phyloP scores from a whole-genome alignment of 2,329 filamentous ascomycete species.

The Seiridium cupressi region DNA sequence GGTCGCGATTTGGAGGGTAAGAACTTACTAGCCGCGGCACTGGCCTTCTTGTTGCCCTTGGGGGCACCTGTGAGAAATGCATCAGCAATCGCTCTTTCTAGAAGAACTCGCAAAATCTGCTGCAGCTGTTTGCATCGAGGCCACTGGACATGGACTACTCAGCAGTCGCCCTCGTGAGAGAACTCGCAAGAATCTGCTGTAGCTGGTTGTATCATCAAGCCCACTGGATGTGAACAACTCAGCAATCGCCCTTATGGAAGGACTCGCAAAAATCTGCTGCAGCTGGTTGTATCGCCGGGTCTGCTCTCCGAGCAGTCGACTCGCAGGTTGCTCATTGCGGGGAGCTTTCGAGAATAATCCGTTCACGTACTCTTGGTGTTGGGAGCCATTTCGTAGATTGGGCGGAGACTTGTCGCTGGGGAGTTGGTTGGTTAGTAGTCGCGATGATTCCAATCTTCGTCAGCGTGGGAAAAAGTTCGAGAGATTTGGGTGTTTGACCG shows the following conservation, averaged over 20 bases:
- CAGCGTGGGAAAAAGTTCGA: not conserved
- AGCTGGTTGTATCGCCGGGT: not conserved
- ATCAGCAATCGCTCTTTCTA: constrained; percentile 68
- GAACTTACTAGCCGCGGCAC: constrained; percentile 63
- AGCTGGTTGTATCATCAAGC: constrained; percentile 56
- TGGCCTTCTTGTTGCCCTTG: constrained; percentile 81
- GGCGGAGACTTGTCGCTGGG: constrained; percentile 16
- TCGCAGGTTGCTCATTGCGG: constrained; percentile 8
- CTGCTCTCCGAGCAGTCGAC: constrained; percentile 2
- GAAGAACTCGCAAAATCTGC: constrained; percentile 75
- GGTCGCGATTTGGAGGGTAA: no score
- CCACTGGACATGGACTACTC: constrained; percentile 30
- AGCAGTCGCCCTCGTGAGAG: constrained; percentile 67
- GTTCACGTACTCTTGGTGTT: constrained; percentile 50
- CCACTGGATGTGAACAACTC: constrained; percentile 8
- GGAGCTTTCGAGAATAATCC: not conserved
- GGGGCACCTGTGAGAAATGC: constrained; percentile 53
- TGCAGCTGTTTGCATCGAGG: constrained; percentile 61
- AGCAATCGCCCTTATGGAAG: not conserved
- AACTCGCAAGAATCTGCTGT: constrained; percentile 76
- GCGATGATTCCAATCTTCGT: not conserved
- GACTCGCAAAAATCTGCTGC: constrained; percentile 3
- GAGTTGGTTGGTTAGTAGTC: constrained; percentile 7
- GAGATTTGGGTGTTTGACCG: not conserved
- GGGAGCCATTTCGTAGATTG: constrained; percentile 33